Conservation (phyloP, 176 grass and related monocot species). For the Rhynchospora pubera region DNA sequence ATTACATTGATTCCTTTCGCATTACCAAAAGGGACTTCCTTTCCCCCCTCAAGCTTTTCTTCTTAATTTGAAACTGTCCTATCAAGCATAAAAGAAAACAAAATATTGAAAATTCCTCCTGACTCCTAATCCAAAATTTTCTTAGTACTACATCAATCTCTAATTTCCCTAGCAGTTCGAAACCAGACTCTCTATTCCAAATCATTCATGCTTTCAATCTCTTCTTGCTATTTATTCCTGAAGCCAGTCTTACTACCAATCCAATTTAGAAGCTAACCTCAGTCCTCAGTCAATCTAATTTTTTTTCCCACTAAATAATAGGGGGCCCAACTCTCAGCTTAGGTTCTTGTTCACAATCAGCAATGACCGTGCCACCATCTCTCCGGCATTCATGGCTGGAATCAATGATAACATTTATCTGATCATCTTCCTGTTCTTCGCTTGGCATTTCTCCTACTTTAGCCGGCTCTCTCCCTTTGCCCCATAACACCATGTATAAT, state of each 20-base stretch:
- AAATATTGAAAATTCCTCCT: not conserved
- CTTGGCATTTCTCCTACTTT: conserved; percentile 21
- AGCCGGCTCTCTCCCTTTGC: conserved; percentile 41
- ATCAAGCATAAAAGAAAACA: not conserved
- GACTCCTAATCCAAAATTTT: not conserved
- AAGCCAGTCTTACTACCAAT: not conserved
- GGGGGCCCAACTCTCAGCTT: conserved; percentile 4
- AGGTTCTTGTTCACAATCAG: not conserved
- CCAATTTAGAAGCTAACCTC: not conserved
- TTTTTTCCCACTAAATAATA: not conserved
- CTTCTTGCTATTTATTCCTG: not conserved
- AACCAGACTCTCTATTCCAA: too few relatives aligned
- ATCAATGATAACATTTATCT: conserved; percentile 30
- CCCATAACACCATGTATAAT: conserved; percentile 82
- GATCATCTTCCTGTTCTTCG: not conserved
- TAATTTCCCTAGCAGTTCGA: not conserved
- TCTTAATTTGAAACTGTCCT: not conserved
- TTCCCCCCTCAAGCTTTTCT: not conserved
- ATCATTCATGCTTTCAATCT: not conserved
- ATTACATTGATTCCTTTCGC: not conserved
- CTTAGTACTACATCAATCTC: not conserved
- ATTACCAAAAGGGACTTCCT: not conserved
- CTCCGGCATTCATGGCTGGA: not conserved
- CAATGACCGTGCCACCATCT: not conserved
- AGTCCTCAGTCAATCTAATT: not conserved